Evolutionary conservation across 768 basidiomycete species (phyloP), one percentile per base, ranked within the genome.

Genomic region (Pleurotus sapidus): DNA sequence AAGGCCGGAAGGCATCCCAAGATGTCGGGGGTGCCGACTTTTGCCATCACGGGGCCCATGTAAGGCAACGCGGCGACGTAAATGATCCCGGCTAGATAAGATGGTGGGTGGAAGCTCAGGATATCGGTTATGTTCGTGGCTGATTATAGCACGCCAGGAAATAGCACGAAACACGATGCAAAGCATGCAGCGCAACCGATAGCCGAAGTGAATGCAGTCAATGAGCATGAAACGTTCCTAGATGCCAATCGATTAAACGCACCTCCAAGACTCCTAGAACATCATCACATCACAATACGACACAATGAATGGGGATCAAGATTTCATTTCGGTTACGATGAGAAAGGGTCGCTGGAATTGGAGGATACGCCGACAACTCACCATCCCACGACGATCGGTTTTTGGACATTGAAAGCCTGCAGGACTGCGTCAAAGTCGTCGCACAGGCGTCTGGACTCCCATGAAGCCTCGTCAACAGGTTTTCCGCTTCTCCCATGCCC

Each of bases 301-400:
- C 30, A n/a, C 47, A 14, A 11, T 56, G 42, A n/a, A 45, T 45
- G 11, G n/a, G 30, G 42, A 45, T 45, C 42, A 45, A 23, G 42
- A 45, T 45, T 17, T 45, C n/a, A 45, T 45, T 45, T 45, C 42
- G 42, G 42, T 23, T 45, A 45, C n/a, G 42, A 30, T 18, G 30
- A 53, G 9, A 12, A 37, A 17, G 12, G 17, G 27, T 34, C 7
- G n/a, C 15, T 34, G 7, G 11, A 18, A 23, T 17, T 30, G 15
- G 49, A 37, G 15, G 34, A 30, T 51, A 50, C 5, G 37, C n/a
- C 27, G n/a, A n/a, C 38, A 15, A 60, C 65, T 45, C 57, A 70
- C 72, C 74, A 77, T 56, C 69, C 75, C n/a, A 66, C 59, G 30
- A 71, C 63, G 57, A 69, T 66, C 23, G 74, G 68, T 42, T 61